Base-by-base conservation (phyloP, 148 eudicot genomes). In the Pharnaceum exiguum region DNA sequence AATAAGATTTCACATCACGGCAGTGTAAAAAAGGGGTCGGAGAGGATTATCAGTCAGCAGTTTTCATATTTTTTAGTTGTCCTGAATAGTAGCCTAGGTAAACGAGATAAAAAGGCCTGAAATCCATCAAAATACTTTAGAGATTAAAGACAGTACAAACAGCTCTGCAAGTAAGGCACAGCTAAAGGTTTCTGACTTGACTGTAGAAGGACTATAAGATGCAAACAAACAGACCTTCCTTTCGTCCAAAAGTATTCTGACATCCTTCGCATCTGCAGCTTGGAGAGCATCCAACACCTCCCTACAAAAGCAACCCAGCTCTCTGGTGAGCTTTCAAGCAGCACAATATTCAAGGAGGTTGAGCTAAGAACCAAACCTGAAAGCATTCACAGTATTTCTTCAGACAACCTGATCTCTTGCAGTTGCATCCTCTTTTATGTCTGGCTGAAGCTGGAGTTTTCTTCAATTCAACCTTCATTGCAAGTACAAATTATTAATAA, bases 321-420 rank as follows among this genome's bases (percentile, higher is more conserved):
- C 12, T n/a, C 47, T 18, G 24, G 38, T 57, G 21, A 70, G 59
- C 29, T 25, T n/a, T 13, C 21, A 24, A 28, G 21, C 15, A 21
- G 2, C 22, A 51, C 23, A 24, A 35, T n/a, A 27, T 35, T 19
- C 11, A 51, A 27, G 27, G 19, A 22, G 55, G 45, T 7, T 51
- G 47, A 53, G 17, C 50, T 23, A 45, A 28, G 38, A 35, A 38
- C 65, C 11, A 33, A 30, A 76, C 80, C 80, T 76, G 80, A 60
- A 62, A 76, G 70, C 80, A 76, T 60, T 76, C 80, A 44, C 80
- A 76, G 46, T 76, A 76, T 62, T 72, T 76, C 70, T 76, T 76
- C 67, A 76, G 59, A 55, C 80, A 76, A 44, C 76, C 68, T 2
- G 80, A 76, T 59, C 71, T 76, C 51, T 76, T 76, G 60, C 80